Evolutionary conservation across 805 yeast species (phyloP), one percentile per base, ranked within the genome.

Genomic region (Komagataella populi): DNA sequence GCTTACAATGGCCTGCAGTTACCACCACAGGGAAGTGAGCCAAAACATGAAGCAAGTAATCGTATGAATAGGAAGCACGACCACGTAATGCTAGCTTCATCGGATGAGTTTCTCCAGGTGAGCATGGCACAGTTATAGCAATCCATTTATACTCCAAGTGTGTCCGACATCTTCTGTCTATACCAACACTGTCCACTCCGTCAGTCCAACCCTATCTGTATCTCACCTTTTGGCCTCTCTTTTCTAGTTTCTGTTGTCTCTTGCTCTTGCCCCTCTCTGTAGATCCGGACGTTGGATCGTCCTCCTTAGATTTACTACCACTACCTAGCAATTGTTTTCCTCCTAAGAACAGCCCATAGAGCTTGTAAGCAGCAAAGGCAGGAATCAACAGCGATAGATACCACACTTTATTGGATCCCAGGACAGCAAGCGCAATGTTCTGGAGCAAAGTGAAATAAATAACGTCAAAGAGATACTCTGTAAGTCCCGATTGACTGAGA

Each of bases 401-500:
- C 88, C 88, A 86, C 6, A 78, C 79, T 59, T 73, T 72, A 61
- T 77, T 77, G 46, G 76, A 61, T 5, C 89, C 89, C 44, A 76
- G 58, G 0, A 77, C 20, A 5, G 77, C 57, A 69, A 80, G 75
- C 50, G 82, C 64, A 1, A 82, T 51, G 55, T 80, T 80, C 55
- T 79, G 69, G 18, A 75, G 57, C 74, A 83, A 73, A 2, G 89
- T 83, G 48, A 84, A 63, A 60, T 84, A 84, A 53, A 85, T 67
- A 10, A 83, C 63, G 60, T 85, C 93, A 60, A 81, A 81, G 71
- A 84, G 67, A 68, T 81, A 84, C 63, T 85, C 91, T 44, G 81
- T 81, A 45, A 85, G 68, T 0, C 93, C 93, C 3, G 64, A 60
- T 54, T 78, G 85, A 51, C 64, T 64, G 53, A 84, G 71, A 58